A percentile compares a stretch with the other conserved stretches of the same genome.
phyloP scores from a whole-genome alignment of 768 basidiomycete genomes.

The Fistulinella prunicolor region DNA sequence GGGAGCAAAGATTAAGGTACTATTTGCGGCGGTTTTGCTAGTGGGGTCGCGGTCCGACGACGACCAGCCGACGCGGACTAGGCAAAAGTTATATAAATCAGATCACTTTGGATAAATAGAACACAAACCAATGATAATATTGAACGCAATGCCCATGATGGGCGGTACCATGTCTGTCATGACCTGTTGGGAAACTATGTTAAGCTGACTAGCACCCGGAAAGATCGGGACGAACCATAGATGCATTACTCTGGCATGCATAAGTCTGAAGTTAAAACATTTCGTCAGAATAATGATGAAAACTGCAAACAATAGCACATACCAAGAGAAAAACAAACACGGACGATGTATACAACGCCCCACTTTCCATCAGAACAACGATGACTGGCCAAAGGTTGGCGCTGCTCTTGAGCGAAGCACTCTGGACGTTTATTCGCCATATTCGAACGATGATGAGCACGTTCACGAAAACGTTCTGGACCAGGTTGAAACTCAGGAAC shows the following conservation, averaged over 20 bases:
- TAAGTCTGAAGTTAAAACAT: constrained; percentile 1
- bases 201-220: not conserved
- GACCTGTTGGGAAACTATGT: not conserved
- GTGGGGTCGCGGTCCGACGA: not conserved
- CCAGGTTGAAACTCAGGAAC: constrained; percentile 7
- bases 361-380: constrained; percentile 8
- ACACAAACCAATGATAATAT: constrained; percentile 8
- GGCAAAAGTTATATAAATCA: too few relatives aligned
- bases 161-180: constrained; percentile 7
- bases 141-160: constrained; percentile 10
- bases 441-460: constrained; percentile 4
- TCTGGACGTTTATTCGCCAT: constrained; percentile 2
- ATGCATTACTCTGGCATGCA: constrained; percentile 1
- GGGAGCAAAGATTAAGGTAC: not conserved
- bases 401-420: not conserved
- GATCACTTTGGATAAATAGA: not conserved
- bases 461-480: constrained; percentile 7
- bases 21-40: not conserved
- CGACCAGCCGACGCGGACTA: not conserved
- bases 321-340: constrained; percentile 5
- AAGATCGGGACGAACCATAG: not conserved
- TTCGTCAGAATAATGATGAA: not conserved
- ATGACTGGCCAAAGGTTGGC: constrained; percentile 1
- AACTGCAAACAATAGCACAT: not conserved
- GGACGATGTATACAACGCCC: constrained; percentile 8